Conservation (phyloP, 208 protist species). For the Wallacemonas rigidus region DNA sequence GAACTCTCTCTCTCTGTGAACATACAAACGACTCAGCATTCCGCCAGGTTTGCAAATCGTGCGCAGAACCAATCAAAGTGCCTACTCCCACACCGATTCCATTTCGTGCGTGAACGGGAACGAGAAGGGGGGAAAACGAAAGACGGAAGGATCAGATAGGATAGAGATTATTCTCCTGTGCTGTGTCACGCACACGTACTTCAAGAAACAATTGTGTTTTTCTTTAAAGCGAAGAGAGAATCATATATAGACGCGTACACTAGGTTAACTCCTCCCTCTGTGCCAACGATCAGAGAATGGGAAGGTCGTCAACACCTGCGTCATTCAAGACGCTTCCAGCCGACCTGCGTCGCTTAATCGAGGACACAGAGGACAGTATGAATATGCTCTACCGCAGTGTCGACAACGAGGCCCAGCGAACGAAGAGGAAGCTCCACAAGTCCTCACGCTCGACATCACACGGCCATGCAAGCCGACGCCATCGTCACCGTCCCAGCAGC, state of each 20-base stretch:
- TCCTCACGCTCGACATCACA: neutral
- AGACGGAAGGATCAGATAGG: no score
- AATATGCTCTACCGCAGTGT: slow-evolving; percentile 58
- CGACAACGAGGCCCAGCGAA: slow-evolving; percentile 18
- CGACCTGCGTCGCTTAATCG: slow-evolving; percentile 54
- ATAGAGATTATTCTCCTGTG: no score
- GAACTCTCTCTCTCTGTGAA: no score
- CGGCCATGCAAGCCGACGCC: neutral
- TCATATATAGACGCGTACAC: neutral
- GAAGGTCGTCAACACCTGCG: neutral
- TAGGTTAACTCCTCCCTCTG: neutral
- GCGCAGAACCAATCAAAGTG: no score
- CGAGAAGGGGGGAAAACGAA: no score
- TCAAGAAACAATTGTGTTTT: no score
- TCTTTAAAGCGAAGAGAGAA: neutral
- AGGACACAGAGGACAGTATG: slow-evolving; percentile 68
- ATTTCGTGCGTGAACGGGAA: no score
- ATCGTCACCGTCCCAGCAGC: neutral
- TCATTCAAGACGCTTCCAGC: slow-evolving; percentile 32
- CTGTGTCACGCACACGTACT: no score
- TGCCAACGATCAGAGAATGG: neutral
- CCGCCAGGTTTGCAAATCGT: no score
- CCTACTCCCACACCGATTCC: no score
- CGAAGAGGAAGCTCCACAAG: neutral
- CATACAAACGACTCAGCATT: no score